Evolutionary conservation across 352 stramenopile species (phyloP).

Genomic region (Globisporangium cederbergense): DNA sequence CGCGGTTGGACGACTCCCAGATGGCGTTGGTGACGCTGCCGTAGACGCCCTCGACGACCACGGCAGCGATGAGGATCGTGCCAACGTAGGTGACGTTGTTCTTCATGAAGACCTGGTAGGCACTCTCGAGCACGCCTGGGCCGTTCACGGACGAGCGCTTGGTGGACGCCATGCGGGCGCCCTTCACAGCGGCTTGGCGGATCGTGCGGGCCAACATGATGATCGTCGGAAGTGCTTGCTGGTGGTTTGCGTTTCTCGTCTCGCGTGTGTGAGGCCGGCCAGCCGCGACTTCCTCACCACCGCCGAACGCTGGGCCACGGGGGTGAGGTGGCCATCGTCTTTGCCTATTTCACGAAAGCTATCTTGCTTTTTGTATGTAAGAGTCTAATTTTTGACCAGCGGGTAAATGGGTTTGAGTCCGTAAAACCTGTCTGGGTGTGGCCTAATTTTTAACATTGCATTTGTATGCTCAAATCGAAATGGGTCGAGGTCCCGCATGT

Average conservation of each 20-base stretch:
- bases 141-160: constrained; percentile 81
- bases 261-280: neutral
- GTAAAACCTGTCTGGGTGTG: neutral
- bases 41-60: constrained; percentile 75
- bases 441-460: neutral
- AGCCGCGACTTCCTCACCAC: constrained; percentile 2
- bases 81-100: constrained; percentile 79
- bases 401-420: neutral
- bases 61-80: constrained; percentile 61
- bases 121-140: constrained; percentile 51
- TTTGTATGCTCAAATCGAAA: neutral
- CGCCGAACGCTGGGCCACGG: constrained; percentile 4
- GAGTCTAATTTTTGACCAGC: neutral
- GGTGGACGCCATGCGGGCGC: constrained; percentile 47
- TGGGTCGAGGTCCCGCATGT: neutral
- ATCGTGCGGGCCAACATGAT: constrained; percentile 59
- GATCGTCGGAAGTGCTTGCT: neutral
- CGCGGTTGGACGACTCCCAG: constrained; percentile 81
- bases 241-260: constrained; percentile 5
- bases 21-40: constrained; percentile 67
- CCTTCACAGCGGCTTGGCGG: constrained; percentile 37
- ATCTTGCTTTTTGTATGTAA: neutral
- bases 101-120: constrained; percentile 84
- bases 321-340: neutral
- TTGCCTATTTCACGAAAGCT: neutral